phyloP scores from a whole-genome alignment of 768 basidiomycete genomes.

The Panellus pusillus region DNA sequence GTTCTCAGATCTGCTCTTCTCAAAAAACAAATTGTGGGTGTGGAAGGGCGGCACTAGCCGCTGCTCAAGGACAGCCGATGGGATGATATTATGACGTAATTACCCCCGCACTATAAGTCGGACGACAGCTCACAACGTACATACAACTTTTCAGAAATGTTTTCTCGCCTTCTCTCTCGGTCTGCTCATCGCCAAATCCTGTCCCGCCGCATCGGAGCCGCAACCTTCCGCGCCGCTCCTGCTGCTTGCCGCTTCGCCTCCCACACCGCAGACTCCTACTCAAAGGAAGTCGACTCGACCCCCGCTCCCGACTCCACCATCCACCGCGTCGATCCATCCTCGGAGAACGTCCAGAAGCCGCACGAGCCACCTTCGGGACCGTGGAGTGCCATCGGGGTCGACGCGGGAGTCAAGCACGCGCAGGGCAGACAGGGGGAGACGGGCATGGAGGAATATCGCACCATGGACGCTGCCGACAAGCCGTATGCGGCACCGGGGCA shows the following conservation, averaged over 20 bases:
- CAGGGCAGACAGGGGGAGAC: slow-evolving; percentile 30
- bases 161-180: neutral
- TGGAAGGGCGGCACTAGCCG: no score
- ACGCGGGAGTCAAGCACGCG: slow-evolving; percentile 36
- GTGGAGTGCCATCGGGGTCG: slow-evolving; percentile 42
- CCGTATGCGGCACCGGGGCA: slow-evolving; percentile 25
- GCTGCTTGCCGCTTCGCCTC: neutral
- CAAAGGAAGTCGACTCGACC: slow-evolving; percentile 47
- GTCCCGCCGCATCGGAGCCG: neutral
- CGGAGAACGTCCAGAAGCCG: slow-evolving; percentile 46
- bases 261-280: slow-evolving; percentile 45
- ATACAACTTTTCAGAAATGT: no score
- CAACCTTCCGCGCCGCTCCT: neutral
- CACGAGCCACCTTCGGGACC: slow-evolving; percentile 49
- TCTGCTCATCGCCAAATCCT: neutral
- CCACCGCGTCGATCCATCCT: slow-evolving; percentile 46
- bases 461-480: slow-evolving; percentile 23
- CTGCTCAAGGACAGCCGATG: no score
- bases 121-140: no score
- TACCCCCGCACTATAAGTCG: no score
- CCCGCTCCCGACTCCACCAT: slow-evolving; percentile 41
- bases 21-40: no score
- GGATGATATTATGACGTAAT: no score
- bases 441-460: slow-evolving; percentile 28
- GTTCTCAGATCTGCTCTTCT: no score